Evolutionary conservation across 495 filamentous ascomycete species (phyloP), one percentile per base, ranked within the genome.

Genomic region (Tuber calosporum): DNA sequence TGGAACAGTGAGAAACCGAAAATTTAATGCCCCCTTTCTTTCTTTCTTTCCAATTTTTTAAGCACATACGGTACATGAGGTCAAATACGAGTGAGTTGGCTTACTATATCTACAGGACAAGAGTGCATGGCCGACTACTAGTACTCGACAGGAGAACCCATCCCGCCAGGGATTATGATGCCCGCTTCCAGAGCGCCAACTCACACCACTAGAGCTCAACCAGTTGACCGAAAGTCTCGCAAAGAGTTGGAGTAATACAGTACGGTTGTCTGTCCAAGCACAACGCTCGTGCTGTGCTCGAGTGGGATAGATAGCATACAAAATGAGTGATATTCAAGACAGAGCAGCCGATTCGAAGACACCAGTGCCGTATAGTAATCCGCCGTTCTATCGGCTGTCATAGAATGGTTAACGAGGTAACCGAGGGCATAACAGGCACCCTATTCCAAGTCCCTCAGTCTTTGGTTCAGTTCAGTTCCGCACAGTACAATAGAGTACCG

Each of bases 261-360:
- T 30, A 15, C 53, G 26, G 26, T 7, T 53, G 45, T 53, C n/a
- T 26, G 45, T 22, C 13, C 45, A 53, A 26, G 45, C 22, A 26
- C 22, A 53, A 15, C 13, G 13, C n/a, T 34, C 3, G 26, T 62
- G n/a, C 53, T 15, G 26, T 62, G 13, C 26, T 62, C 53, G 53
- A 62, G 53, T 34, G 34, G 19, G 53, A 30, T 4, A 34, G 53
- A 30, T 4, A 34, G 26, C 53, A 34, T 5, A 26, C 53, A 34
- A 34, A 62, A 62, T 62, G 53, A 62, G 53, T 62, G 53, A 62
- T 62, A 62, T 62, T 62, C 53, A 62, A 30, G 53, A 62, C 34
- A 34, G 13, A 62, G 26, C 53, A 15, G 34, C 26, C 11, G 26
- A 34, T 30, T 30, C 53, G 26, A 34, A 62, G 26, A 34, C 53